Base-by-base conservation (phyloP, 805 yeast species). In the Metschnikowia gruessii region DNA sequence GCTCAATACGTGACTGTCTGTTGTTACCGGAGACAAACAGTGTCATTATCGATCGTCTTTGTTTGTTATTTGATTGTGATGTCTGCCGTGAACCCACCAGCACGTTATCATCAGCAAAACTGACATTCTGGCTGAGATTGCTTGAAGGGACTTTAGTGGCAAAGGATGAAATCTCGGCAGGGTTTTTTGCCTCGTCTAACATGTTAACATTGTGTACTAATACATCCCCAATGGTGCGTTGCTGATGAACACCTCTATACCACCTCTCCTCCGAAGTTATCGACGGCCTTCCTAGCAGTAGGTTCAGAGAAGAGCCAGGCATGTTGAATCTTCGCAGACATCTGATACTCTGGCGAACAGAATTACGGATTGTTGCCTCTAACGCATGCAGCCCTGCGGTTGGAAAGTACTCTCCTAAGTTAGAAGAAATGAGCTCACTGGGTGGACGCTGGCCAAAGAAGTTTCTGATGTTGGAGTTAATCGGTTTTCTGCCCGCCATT, bases 361-460 rank as follows among this genome's bases (percentile, higher is more conserved):
- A 87, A 60, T 88, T 90, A 17, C 95, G 70, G 37, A 91, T 79
- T 1, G 96, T 91, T 46, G 84, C 82, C 50, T 85, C 85, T 51
- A 94, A 74, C 47, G 84, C 84, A 37, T 77, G 74, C 42, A 81
- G 78, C 19, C 80, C 83, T 0, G 95, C 83, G 33, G 83, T 85
- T 0, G 99, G 99, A 73, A 94, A 94, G 63, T 87, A 92, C 52
- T 91, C 96, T 1, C 90, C 84, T 53, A 92, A 70, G 59, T 92
- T 89, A 1, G 91, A 82, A 1, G 97, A 87, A 50, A 92, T 94
- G 56, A 91, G 77, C 60, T 89, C 95, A 49, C 94, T 83, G 1
- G 98, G 91, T 6, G 99, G 99, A 59, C 99, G 75, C 63, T 88
- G 96, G 19, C 95, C 95, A 64, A 84, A 83, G 49, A 87, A 76